Conservation (phyloP, 2,329 filamentous ascomycete species). For the Epichloe glyceriae region DNA sequence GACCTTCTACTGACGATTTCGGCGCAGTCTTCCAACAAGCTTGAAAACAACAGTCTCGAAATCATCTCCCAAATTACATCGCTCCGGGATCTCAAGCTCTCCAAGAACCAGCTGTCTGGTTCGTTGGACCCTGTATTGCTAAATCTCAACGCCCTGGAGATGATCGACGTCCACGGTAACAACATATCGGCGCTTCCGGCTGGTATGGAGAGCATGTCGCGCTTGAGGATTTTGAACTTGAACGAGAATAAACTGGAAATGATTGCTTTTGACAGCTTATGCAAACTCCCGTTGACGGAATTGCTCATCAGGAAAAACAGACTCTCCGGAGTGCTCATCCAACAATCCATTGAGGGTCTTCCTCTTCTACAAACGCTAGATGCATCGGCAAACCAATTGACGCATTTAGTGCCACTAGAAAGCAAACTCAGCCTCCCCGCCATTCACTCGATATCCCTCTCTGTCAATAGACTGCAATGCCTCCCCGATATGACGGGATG, state of each 20-base stretch:
- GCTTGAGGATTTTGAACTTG: constrained; percentile 65
- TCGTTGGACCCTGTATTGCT: constrained; percentile 51
- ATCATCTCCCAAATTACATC: constrained; percentile 59
- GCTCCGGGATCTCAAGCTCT: constrained; percentile 69
- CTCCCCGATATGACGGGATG: constrained; percentile 67
- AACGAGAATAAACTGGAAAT: constrained; percentile 63
- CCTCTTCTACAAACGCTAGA: constrained; percentile 62
- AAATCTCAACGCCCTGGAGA: constrained; percentile 56
- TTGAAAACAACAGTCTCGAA: constrained; percentile 59
- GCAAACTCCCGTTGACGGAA: constrained; percentile 57
- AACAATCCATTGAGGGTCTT: constrained; percentile 43
- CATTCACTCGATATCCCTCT: constrained; percentile 62
- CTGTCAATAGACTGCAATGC: constrained; percentile 61
- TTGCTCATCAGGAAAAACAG: constrained; percentile 67
- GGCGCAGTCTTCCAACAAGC: constrained; percentile 61
- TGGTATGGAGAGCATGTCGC: constrained; percentile 51
- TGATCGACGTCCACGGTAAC: constrained; percentile 73
- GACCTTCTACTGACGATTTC: constrained; percentile 10
- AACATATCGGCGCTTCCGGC: constrained; percentile 58
- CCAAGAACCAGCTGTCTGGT: constrained; percentile 62
- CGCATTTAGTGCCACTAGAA: constrained; percentile 32
- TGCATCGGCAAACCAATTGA: constrained; percentile 62
- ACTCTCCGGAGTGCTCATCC: constrained; percentile 59
- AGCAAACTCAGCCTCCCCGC: constrained; percentile 50
- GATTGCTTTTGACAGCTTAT: constrained; percentile 58